Percentiles rank a stretch among this genome's conserved stretches.
Conservation (phyloP, 1,284 basidiomycete genomes). For the Wolfiporia cocos region DNA sequence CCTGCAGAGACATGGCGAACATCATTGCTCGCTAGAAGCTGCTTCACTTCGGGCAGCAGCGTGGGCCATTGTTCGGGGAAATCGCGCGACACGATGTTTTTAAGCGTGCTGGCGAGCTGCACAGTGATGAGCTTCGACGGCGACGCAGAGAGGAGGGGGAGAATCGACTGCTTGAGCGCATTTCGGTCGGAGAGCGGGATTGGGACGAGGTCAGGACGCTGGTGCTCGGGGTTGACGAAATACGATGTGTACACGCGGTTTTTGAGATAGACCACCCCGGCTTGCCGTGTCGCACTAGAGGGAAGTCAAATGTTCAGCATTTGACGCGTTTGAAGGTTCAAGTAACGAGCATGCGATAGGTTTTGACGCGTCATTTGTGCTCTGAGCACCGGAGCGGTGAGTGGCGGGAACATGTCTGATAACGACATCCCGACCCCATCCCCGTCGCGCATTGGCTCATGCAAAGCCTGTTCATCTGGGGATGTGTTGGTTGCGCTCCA, state of each 20-base stretch:
- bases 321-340: no score
- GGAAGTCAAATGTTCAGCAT: no score
- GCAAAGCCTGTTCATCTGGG: no score
- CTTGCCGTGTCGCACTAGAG: conserved; percentile 67
- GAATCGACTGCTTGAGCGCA: conserved; percentile 58
- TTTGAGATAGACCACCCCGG: conserved; percentile 80
- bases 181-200: conserved; percentile 64
- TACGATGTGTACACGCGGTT: conserved; percentile 72
- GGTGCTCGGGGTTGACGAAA: conserved; percentile 36
- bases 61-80: conserved; percentile 72
- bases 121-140: conserved; percentile 64
- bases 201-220: conserved; percentile 51
- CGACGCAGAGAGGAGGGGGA: conserved; percentile 63
- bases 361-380: no score
- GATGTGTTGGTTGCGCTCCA: no score
- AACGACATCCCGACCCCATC: no score
- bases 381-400: no score
- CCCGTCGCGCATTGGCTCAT: no score
- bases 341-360: no score
- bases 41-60: conserved; percentile 57
- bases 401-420: no score
- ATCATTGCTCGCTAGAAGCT: conserved; percentile 54
- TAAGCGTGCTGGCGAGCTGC: conserved; percentile 68
- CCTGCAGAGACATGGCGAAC: conserved; percentile 74
- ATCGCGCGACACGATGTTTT: conserved; percentile 65